phyloP scores from a whole-genome alignment of 768 basidiomycete species.

The Lactarius pseudohatsudake region DNA sequence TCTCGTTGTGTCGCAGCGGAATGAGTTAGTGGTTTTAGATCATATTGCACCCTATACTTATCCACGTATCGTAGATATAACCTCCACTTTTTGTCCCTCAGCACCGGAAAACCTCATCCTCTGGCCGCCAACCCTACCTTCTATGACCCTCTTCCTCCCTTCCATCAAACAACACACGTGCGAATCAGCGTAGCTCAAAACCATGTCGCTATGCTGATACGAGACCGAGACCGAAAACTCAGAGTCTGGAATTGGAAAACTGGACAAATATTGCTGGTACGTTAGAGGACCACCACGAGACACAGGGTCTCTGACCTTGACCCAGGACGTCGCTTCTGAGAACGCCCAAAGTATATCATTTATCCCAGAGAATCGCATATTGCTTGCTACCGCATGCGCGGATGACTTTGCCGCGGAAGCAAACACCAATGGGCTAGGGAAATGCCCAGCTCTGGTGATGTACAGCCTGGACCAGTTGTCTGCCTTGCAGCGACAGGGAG shows the following conservation, averaged over 20 bases:
- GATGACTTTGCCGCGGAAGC: not conserved
- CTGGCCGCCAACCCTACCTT: not conserved
- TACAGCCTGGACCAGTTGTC: not conserved
- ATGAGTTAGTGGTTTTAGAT: not conserved
- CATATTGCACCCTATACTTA: not conserved
- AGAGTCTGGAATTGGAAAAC: constrained; percentile 17
- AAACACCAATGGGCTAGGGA: not conserved
- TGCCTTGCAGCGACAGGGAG: not conserved
- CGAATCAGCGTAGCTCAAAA: not conserved
- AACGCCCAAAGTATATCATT: not conserved
- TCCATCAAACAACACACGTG: not conserved
- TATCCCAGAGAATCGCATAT: constrained; percentile 9
- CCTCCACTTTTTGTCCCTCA: constrained; percentile 16
- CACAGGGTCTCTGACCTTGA: not conserved
- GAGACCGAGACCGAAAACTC: not conserved
- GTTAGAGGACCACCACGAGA: not conserved
- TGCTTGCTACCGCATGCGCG: not conserved
- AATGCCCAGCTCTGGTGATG: not conserved
- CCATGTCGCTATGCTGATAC: not conserved
- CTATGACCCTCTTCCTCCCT: not conserved
- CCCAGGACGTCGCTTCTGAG: not conserved
- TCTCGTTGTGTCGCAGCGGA: constrained; percentile 1
- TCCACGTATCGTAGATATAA: not conserved
- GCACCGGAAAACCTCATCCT: constrained; percentile 15
- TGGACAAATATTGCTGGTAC: constrained; percentile 15